Evolutionary conservation across 495 filamentous ascomycete genomes (phyloP), one percentile per base, ranked within the genome.

Genomic region (Aspergillus steynii): DNA sequence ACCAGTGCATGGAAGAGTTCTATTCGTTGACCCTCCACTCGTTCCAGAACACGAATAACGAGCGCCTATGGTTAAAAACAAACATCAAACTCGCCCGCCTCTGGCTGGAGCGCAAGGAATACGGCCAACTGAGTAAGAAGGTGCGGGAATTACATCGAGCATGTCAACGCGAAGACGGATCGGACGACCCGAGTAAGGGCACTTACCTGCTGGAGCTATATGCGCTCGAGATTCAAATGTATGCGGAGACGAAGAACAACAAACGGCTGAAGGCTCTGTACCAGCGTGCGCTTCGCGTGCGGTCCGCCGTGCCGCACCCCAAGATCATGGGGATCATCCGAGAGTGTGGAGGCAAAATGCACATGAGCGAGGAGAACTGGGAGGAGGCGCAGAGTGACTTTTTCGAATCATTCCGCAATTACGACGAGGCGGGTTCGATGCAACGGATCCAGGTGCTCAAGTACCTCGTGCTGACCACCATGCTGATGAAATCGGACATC

Each of bases 301-400:
- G 90, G 55, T 98, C 95, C 50, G 95, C 96, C 0, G 96, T 99
- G 7, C 93, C 95, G 10, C 95, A 99, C 74, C 95, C 95, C 55
- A 96, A 96, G 78, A 96, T 99, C 68, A 97, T 98, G 91, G 95
- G 95, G 34, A 92, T 98, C 71, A 98, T 99, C 70, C 90, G 96
- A 54, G 95, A 99, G 75, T 98, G 95, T 73, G 96, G 95, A 65
- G 95, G 95, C 61, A 99, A 99, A 80, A 99, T 99, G 95, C 93
- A 99, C 75, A 97, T 99, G 96, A 96, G 91, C 69, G 95, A 99
- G 80, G 95, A 98, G 77, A 97, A 97, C 74, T 99, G 95, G 95
- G 91, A 96, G 74, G 90, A 92, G 60, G 95, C 95, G 4, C 94
- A 97, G 70, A 93, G 87, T 64, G 96, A 97, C 74, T 99, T 99